Base-by-base conservation (phyloP, 768 basidiomycete species). In the Rhodosporidiobolus sp. region DNA sequence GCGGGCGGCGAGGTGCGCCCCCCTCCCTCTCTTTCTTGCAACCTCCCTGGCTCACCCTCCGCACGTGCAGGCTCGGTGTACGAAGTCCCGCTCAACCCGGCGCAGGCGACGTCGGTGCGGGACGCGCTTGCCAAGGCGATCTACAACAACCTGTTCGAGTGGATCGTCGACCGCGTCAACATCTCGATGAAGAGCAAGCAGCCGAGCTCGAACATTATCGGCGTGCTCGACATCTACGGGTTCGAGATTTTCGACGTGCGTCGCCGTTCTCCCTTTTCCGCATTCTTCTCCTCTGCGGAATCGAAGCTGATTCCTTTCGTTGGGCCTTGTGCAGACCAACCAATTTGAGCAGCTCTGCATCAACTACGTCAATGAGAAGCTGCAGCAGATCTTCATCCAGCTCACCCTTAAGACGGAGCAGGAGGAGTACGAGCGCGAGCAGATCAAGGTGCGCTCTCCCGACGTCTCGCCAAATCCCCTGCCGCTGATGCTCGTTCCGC, bases 341-440 rank as follows among this genome's bases (percentile, higher is more conserved):
- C 93, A 92, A 9, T 94, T 94, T 79, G 93, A 94, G 80, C 94
- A 99, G 82, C 87, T 99, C 28, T 99, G 96, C 84, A 99, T 99
- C 86, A 99, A 99, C 84, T 99, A 99, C 78, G 96, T 98, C 83
- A 99, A 99, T 85, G 96, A 99, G 83, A 99, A 99, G 83, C 86
- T 99, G 34, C 95, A 99, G 78, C 95, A 79, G 80, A 99, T 98
- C 79, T 99, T 99, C 83, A 99, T 99, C 78, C 94, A 99, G 81
- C 85, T 99, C 61, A 99, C 96, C 0, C 85, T 99, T 79, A 99
- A 99, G 85, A 94, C 95, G 26, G 96, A 99, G 80, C 96, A 99
- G 81, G 96, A 99, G 80, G 96, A 99, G 82, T 99, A 99, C 79
- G 93, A 97, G 38, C 87, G 91, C 67, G 96, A 99, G 82, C 90